Evolutionary conservation across 2,329 filamentous ascomycete genomes (phyloP).

Genomic region (Phialophora macrospora): DNA sequence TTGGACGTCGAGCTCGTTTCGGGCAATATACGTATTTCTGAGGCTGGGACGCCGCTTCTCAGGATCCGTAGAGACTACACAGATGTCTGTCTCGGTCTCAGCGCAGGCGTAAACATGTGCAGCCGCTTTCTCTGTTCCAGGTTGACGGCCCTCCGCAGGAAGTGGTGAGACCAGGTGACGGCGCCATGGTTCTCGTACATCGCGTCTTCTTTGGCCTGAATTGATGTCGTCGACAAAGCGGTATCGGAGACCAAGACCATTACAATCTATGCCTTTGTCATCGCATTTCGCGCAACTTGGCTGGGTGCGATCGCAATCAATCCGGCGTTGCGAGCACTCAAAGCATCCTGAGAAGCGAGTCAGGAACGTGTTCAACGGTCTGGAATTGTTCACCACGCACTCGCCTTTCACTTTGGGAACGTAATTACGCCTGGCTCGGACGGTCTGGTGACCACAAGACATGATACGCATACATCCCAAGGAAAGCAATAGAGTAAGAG

Average conservation of each 20-base stretch:
- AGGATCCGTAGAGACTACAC: too few species aligned
- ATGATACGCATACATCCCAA: slow-evolving; percentile 1
- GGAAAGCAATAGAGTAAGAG: not conserved
- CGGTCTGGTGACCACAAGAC: not conserved
- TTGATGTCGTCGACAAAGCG: slow-evolving; percentile 41
- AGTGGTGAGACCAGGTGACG: not conserved
- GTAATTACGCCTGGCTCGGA: not conserved
- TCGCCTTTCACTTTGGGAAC: slow-evolving; percentile 7
- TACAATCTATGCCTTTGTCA: slow-evolving; percentile 43
- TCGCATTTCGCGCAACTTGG: slow-evolving; percentile 44
- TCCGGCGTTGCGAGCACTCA: slow-evolving; percentile 45
- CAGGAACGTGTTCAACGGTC: not conserved
- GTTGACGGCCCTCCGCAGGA: not conserved
- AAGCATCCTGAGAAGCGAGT: slow-evolving; percentile 41
- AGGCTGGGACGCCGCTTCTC: not conserved
- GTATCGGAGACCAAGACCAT: slow-evolving; percentile 40
- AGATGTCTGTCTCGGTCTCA: not conserved
- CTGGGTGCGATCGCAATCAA: slow-evolving; percentile 44
- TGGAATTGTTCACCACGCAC: not conserved
- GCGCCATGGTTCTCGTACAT: slow-evolving; percentile 29
- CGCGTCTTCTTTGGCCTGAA: slow-evolving; percentile 23
- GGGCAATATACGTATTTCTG: not conserved
- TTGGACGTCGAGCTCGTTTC: not conserved
- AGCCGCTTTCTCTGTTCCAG: not conserved
- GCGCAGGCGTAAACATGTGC: not conserved